Evolutionary conservation across 2,329 filamentous ascomycete species (phyloP).

Genomic region (Bisporella sp.): DNA sequence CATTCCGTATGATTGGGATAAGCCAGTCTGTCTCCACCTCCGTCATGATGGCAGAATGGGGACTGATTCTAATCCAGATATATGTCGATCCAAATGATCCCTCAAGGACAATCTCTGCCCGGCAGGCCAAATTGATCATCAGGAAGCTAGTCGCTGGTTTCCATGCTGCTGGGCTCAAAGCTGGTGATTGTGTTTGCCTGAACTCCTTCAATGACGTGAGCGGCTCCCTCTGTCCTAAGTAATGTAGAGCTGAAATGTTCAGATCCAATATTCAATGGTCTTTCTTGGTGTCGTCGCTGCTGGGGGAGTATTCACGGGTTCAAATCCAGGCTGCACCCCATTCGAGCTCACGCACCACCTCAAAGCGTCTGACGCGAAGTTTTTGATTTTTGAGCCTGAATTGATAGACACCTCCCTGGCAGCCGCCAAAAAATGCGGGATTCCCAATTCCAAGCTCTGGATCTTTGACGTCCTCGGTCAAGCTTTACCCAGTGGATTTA

Average conservation of each 20-base stretch:
- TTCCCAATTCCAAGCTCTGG: slow-evolving; percentile 18
- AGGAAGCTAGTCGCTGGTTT: slow-evolving; percentile 22
- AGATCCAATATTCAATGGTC: slow-evolving; percentile 20
- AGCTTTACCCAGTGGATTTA: slow-evolving; percentile 14
- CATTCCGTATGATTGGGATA: slow-evolving; percentile 15
- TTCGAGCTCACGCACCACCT: slow-evolving; percentile 24
- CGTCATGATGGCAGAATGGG: neutral
- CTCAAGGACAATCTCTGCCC: slow-evolving; percentile 19
- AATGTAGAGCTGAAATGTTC: neutral
- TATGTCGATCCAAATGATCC: slow-evolving; percentile 20
- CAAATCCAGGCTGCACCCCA: slow-evolving; percentile 22
- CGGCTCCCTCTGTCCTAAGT: neutral
- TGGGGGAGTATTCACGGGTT: slow-evolving; percentile 21
- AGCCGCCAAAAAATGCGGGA: slow-evolving; percentile 22
- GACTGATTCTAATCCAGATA: slow-evolving; percentile 13
- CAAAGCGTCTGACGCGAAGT: slow-evolving; percentile 18
- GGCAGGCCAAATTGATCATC: slow-evolving; percentile 17
- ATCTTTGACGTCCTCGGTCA: slow-evolving; percentile 20
- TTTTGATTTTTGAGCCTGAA: slow-evolving; percentile 21
- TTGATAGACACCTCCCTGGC: slow-evolving; percentile 13
- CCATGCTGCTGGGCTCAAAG: slow-evolving; percentile 18
- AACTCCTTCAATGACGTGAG: slow-evolving; percentile 25
- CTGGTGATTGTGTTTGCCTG: slow-evolving; percentile 25
- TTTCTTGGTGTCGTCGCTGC: slow-evolving; percentile 22
- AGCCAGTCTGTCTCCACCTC: slow-evolving; percentile 9